Conservation (phyloP, 2,329 filamentous ascomycete species). For the Botrytis aclada region DNA sequence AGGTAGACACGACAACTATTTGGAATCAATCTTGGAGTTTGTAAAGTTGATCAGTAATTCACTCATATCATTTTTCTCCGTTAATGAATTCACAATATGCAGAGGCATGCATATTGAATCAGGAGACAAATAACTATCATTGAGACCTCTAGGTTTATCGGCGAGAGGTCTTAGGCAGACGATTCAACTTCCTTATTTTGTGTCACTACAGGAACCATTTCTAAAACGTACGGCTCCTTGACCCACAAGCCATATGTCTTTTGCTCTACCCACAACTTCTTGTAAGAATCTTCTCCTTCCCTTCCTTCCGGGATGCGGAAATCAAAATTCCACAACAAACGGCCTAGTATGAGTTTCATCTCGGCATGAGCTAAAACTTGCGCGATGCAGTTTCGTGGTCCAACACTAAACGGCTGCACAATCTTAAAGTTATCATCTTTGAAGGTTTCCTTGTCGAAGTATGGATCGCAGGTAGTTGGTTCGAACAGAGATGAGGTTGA, state of each 20-base stretch:
- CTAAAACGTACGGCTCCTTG: neutral
- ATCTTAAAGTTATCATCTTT: conserved; percentile 11
- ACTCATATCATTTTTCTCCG: neutral
- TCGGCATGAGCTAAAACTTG: conserved; percentile 20
- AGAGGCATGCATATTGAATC: neutral
- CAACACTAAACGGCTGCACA: conserved; percentile 18
- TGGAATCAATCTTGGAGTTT: neutral
- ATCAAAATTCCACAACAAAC: conserved; percentile 24
- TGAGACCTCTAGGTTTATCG: neutral
- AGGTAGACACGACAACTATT: neutral
- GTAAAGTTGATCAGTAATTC: neutral
- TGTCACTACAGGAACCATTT: neutral
- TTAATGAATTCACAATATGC: neutral
- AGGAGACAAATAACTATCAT: neutral
- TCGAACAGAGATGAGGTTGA: neutral
- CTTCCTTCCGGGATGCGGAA: conserved; percentile 8
- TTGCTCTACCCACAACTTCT: neutral
- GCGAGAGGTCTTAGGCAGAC: neutral
- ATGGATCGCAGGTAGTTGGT: neutral
- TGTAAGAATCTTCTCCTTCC: neutral
- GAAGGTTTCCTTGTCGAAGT: conserved; percentile 20
- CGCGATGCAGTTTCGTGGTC: conserved; percentile 23
- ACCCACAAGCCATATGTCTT: conserved; percentile 1
- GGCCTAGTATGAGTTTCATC: conserved; percentile 21
- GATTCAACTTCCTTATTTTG: neutral